Evolutionary conservation across 805 yeast species (phyloP).

Genomic region (Candida ovalis): DNA sequence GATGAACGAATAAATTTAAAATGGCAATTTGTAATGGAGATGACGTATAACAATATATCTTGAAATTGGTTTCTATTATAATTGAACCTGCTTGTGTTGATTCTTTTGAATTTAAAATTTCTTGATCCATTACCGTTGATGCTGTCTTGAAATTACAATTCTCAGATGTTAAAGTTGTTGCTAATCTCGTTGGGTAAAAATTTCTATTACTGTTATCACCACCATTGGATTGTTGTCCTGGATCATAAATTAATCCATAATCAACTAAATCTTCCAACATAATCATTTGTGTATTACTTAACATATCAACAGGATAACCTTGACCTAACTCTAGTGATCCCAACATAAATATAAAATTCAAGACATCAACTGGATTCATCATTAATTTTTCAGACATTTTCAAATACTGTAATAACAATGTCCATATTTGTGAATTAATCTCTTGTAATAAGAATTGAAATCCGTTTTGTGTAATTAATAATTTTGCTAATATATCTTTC

Average conservation of each 20-base stretch:
- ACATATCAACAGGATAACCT: slow-evolving; percentile 66
- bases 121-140: slow-evolving; percentile 69
- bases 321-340: slow-evolving; percentile 91
- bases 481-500: slow-evolving; percentile 25
- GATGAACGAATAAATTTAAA: slow-evolving; percentile 79
- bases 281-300: slow-evolving; percentile 75
- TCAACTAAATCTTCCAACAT: slow-evolving; percentile 90
- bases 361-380: slow-evolving; percentile 95
- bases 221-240: slow-evolving; percentile 11
- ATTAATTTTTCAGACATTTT: slow-evolving; percentile 77
- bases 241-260: slow-evolving; percentile 77
- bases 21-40: slow-evolving; percentile 95
- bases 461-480: slow-evolving; percentile 84
- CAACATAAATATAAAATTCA: slow-evolving; percentile 87
- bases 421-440: slow-evolving; percentile 93
- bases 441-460: slow-evolving; percentile 93
- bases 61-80: slow-evolving; percentile 90
- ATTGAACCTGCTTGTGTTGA: slow-evolving; percentile 53
- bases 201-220: slow-evolving; percentile 39
- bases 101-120: slow-evolving; percentile 37
- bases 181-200: slow-evolving; percentile 87
- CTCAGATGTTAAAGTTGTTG: slow-evolving; percentile 87
- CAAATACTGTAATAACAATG: slow-evolving; percentile 79
- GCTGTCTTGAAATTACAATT: slow-evolving; percentile 68
- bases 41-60: slow-evolving; percentile 87